Conservation (phyloP, 2,329 filamentous ascomycete species). For the Lasiodiplodia gonubiensis region DNA sequence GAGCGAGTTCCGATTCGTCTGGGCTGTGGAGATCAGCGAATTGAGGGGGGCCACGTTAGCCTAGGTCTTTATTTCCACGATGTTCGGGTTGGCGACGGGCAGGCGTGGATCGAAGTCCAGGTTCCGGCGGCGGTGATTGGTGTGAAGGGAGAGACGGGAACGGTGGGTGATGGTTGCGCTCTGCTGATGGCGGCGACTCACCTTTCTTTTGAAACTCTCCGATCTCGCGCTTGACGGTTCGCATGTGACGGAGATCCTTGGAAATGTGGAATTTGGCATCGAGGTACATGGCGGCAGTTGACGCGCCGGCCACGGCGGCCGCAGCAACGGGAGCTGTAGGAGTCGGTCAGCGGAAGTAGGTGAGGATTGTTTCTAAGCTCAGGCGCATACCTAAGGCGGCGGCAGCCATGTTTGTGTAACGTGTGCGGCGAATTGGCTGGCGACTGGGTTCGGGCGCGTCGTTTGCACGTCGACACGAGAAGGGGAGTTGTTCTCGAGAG, state of each 20-base stretch:
- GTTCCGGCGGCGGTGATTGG: conserved; percentile 31
- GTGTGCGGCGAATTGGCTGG: conserved; percentile 3
- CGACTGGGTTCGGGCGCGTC: background rate
- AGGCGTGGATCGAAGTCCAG: background rate
- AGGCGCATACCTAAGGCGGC: conserved; percentile 16
- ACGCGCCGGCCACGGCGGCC: conserved; percentile 35
- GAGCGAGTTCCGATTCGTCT: conserved; percentile 58
- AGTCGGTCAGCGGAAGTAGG: background rate
- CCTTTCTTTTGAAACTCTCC: conserved; percentile 19
- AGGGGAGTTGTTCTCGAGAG: no score
- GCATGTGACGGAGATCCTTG: conserved; percentile 56
- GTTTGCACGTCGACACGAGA: background rate
- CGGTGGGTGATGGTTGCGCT: conserved; percentile 44
- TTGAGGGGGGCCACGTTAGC: background rate
- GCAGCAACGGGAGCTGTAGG: conserved; percentile 16
- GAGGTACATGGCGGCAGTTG: conserved; percentile 62
- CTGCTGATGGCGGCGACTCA: conserved; percentile 9
- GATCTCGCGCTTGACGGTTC: background rate
- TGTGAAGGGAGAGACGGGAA: conserved; percentile 37
- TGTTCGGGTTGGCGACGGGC: background rate
- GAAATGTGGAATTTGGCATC: conserved; percentile 72
- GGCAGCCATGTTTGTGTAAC: conserved; percentile 10
- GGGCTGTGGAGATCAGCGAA: background rate
- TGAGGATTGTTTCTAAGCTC: background rate
- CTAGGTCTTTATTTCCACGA: background rate